Conservation (phyloP, 768 basidiomycete species). For the Tylopilus intermedius region DNA sequence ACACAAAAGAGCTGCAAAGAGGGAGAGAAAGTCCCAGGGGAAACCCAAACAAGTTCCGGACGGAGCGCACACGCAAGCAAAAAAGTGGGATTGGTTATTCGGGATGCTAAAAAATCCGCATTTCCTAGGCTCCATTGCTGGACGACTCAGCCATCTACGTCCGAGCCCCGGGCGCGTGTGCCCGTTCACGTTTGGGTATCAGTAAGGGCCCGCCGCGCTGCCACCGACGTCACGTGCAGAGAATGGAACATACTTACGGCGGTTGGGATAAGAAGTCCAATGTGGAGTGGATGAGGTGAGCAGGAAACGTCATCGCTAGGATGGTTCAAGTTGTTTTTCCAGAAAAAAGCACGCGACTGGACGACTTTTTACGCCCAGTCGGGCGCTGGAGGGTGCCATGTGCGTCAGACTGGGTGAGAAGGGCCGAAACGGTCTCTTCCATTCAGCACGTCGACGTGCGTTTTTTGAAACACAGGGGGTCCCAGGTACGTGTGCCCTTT, state of each 20-base stretch:
- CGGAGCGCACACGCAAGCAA: neutral
- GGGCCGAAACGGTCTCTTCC: neutral
- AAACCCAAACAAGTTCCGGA: neutral
- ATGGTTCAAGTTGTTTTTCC: neutral
- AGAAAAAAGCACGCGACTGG: neutral
- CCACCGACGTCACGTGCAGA: neutral
- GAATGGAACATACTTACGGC: neutral
- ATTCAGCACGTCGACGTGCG: neutral
- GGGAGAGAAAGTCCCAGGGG: neutral
- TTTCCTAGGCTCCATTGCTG: neutral
- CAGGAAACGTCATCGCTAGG: neutral
- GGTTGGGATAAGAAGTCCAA: neutral
- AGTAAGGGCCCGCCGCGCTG: conserved; percentile 5
- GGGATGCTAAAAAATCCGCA: neutral
- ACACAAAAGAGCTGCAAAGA: neutral
- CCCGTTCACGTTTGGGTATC: neutral
- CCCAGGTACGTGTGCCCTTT: neutral
- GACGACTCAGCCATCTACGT: neutral
- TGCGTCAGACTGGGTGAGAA: neutral
- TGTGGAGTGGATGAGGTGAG: conserved; percentile 4
- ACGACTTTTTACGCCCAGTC: neutral
- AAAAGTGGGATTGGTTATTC: conserved; percentile 13
- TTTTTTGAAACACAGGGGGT: conserved; percentile 11
- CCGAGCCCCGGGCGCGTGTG: neutral
- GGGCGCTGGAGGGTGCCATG: neutral